Evolutionary conservation across 805 yeast genomes (phyloP).

Genomic region (Lachancea fermentati): DNA sequence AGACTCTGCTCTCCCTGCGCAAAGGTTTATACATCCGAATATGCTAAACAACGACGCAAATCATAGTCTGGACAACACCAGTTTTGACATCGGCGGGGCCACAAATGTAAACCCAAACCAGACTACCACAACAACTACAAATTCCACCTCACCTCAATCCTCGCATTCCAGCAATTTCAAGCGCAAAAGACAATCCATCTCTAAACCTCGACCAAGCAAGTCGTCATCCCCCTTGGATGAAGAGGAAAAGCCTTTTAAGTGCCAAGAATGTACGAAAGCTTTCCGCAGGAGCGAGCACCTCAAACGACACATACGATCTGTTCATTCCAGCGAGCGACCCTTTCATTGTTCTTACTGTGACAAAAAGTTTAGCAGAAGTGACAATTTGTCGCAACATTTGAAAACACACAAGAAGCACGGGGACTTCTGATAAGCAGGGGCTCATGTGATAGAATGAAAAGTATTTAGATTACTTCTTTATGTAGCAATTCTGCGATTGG

Average conservation of each 20-base stretch:
- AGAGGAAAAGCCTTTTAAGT: slow-evolving; percentile 35
- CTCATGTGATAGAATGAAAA: slow-evolving; percentile 7
- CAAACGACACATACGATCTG: slow-evolving; percentile 60
- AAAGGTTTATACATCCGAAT: slow-evolving; percentile 5
- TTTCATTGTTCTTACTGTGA: slow-evolving; percentile 53
- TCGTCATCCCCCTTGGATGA: slow-evolving; percentile 18
- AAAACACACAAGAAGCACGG: slow-evolving; percentile 42
- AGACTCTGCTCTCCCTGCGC: background rate
- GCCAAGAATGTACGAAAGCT: slow-evolving; percentile 35
- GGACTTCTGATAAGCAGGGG: slow-evolving; percentile 15
- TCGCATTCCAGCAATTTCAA: slow-evolving; percentile 1
- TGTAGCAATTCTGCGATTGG: background rate
- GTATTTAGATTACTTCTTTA: slow-evolving; percentile 2
- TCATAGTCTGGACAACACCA: background rate
- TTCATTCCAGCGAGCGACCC: slow-evolving; percentile 56
- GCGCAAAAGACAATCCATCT: slow-evolving; percentile 7
- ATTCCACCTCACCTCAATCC: slow-evolving; percentile 6
- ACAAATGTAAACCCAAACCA: slow-evolving; percentile 1
- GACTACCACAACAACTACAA: background rate
- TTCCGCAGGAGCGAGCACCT: slow-evolving; percentile 64
- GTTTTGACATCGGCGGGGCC: slow-evolving; percentile 3
- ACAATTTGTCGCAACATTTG: slow-evolving; percentile 61
- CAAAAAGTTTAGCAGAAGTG: slow-evolving; percentile 60
- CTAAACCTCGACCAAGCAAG: slow-evolving; percentile 7
- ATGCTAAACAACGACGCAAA: background rate